These are phyloP conservation scores for Cyclocybe cylindracea DNA, from an alignment of 768 basidiomycete genomes.

Conservation along the genomic window DNA sequence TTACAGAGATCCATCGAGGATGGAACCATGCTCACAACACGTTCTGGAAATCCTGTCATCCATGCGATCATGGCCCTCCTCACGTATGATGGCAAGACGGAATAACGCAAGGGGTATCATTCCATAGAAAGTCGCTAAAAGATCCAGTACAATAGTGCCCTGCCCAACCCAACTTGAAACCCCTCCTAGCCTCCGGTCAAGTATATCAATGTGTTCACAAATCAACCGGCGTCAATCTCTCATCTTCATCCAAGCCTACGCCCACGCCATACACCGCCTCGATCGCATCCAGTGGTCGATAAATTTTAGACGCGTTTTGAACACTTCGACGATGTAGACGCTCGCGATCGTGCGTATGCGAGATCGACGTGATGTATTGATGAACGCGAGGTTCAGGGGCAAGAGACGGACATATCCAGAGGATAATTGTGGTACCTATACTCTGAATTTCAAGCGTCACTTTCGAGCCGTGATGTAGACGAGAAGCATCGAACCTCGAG, in stretches of 20 bases:
- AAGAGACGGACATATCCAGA: slow-evolving; percentile 22
- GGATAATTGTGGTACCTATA: slow-evolving; percentile 16
- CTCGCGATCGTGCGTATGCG: slow-evolving; percentile 4
- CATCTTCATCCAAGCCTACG: no score
- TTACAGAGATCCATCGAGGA: slow-evolving; percentile 66
- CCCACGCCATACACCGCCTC: no score
- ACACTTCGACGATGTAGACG: slow-evolving; percentile 11
- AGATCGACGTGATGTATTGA: slow-evolving; percentile 15
- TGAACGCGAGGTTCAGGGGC: slow-evolving; percentile 21
- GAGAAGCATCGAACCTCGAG: slow-evolving; percentile 13
- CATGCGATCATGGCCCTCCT: slow-evolving; percentile 37
- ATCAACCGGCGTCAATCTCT: no score
- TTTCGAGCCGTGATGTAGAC: neutral
- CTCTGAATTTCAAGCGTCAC: slow-evolving; percentile 10
- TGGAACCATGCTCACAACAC: slow-evolving; percentile 47
- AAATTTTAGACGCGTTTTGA: neutral
- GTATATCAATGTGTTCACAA: no score
- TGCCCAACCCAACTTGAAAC: no score
- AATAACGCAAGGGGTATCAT: slow-evolving; percentile 11
- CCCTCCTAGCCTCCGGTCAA: no score
- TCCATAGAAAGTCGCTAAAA: no score
- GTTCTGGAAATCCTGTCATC: slow-evolving; percentile 54
- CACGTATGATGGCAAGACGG: slow-evolving; percentile 30
- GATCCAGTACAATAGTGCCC: no score
- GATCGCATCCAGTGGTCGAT: no score